A percentile compares a stretch with the other conserved stretches of the same genome.
These are phyloP conservation scores for Rozella allomycis DNA, from an alignment of 371 early-diverging fungal genomes.

Conservation along the genomic window DNA sequence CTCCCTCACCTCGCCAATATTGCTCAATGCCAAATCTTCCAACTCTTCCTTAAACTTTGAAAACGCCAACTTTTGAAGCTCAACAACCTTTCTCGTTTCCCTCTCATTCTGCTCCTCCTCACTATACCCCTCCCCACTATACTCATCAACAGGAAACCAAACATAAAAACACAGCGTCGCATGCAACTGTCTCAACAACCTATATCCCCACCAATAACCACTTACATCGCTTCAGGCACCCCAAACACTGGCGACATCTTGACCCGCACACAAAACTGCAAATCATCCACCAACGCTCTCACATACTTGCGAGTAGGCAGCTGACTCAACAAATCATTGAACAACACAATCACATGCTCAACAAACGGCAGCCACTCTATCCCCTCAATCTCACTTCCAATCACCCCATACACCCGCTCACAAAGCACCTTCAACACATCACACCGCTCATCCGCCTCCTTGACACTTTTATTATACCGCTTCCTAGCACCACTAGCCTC, in stretches of 20 bases:
- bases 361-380: too few species aligned
- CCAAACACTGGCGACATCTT: neutral
- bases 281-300: slow-evolving; percentile 53
- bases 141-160: slow-evolving; percentile 57
- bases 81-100: slow-evolving; percentile 32
- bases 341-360: too few species aligned
- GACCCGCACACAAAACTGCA: slow-evolving; percentile 40
- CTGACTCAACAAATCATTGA: slow-evolving; percentile 64
- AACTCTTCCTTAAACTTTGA: slow-evolving; percentile 35
- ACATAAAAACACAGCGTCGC: slow-evolving; percentile 39
- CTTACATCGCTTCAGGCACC: slow-evolving; percentile 4
- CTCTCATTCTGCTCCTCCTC: slow-evolving; percentile 35
- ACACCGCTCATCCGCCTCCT: too few species aligned
- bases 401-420: too few species aligned
- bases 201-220: too few species aligned
- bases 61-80: slow-evolving; percentile 50
- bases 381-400: too few species aligned
- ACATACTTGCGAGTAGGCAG: slow-evolving; percentile 74
- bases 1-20: slow-evolving; percentile 37
- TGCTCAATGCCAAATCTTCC: slow-evolving; percentile 46
- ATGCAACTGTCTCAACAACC: too few species aligned
- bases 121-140: slow-evolving; percentile 48
- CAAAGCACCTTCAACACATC: too few species aligned
- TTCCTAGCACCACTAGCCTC: too few species aligned
- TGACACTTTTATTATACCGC: too few species aligned